These are phyloP conservation scores for Rhizophagus clarus DNA, from an alignment of 192 early-diverging fungal species.

Conservation along the genomic window DNA sequence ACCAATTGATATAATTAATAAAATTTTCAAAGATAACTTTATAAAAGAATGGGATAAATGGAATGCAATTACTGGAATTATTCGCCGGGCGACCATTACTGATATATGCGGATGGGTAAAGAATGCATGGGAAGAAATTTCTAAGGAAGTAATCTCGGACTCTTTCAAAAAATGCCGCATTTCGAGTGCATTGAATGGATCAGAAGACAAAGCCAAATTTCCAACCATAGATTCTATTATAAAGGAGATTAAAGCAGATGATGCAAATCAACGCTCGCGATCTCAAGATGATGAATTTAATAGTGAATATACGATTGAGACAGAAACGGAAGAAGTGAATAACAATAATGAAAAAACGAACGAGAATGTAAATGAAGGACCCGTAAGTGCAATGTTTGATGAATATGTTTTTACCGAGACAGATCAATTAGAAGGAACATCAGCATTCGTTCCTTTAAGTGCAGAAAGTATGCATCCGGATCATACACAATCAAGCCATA, in stretches of 20 bases:
- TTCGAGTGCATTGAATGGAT: neutral
- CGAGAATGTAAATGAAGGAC: neutral
- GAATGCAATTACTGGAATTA: neutral
- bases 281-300: neutral
- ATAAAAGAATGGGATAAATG: slow-evolving; percentile 1
- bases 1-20: neutral
- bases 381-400: neutral
- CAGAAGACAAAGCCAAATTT: neutral
- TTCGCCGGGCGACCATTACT: neutral
- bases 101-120: neutral
- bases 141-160: neutral
- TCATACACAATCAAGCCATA: neutral
- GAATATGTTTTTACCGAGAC: neutral
- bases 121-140: slow-evolving; percentile 21
- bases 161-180: slow-evolving; percentile 2
- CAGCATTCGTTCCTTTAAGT: neutral
- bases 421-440: neutral
- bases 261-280: neutral
- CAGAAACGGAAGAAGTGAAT: neutral
- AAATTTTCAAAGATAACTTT: neutral
- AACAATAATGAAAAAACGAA: neutral
- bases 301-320: neutral
- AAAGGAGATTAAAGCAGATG: neutral
- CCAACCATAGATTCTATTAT: neutral
- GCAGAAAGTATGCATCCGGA: neutral